Conservation (phyloP, 2,329 filamentous ascomycete genomes). For the Paramyrothecium roridum region DNA sequence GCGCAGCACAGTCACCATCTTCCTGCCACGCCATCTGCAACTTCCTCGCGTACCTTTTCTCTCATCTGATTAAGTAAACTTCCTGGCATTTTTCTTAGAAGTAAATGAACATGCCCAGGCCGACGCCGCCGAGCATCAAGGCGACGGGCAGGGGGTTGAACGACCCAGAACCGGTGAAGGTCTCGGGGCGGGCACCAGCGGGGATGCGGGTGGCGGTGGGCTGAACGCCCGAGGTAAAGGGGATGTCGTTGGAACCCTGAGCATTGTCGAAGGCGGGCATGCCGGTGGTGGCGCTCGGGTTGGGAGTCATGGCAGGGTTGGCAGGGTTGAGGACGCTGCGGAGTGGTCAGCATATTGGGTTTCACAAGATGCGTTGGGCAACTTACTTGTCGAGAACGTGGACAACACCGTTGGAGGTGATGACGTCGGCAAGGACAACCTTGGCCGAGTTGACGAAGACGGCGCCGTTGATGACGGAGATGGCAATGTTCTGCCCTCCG, state of each 20-base stretch:
- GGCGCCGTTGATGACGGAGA: slow-evolving; percentile 31
- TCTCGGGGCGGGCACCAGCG: neutral
- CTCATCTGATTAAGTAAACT: too few relatives aligned
- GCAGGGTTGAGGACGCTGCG: slow-evolving; percentile 44
- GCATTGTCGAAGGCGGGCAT: slow-evolving; percentile 51
- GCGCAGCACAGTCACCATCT: neutral
- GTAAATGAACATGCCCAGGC: neutral
- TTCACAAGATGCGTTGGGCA: neutral
- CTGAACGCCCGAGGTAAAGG: slow-evolving; percentile 53
- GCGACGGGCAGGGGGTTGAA: neutral
- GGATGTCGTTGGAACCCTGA: slow-evolving; percentile 39
- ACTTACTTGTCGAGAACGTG: slow-evolving; percentile 56
- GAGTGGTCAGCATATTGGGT: slow-evolving; percentile 34
- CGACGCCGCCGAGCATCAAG: neutral
- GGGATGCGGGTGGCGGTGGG: slow-evolving; percentile 7
- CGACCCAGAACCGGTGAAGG: neutral
- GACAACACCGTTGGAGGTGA: slow-evolving; percentile 53
- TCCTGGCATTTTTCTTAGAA: neutral
- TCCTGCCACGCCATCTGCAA: neutral
- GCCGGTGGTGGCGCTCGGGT: slow-evolving; percentile 31
- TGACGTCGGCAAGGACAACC: slow-evolving; percentile 44
- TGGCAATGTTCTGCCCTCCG: neutral
- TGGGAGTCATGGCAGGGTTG: slow-evolving; percentile 27
- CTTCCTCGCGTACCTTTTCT: too few relatives aligned
- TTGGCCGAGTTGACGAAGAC: slow-evolving; percentile 34